These are phyloP conservation scores for Beauveria scarabaeidicola DNA, from an alignment of 2,329 filamentous ascomycete genomes.

Conservation along the genomic window DNA sequence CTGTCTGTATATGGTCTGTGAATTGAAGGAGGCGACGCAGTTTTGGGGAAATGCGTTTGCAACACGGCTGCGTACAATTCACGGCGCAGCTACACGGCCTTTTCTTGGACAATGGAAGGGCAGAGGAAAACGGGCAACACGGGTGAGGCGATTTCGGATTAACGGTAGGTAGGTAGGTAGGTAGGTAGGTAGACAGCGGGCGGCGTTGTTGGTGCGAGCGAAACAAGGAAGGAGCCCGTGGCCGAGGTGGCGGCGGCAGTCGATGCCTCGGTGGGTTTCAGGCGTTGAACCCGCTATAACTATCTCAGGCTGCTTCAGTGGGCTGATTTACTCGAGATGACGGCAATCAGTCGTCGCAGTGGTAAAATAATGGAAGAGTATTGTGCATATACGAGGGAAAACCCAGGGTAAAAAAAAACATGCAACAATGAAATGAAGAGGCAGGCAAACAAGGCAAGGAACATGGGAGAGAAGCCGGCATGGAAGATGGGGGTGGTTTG, in stretches of 20 bases:
- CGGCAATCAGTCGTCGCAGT: background rate
- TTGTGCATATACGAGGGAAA: background rate
- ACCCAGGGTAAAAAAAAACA: background rate
- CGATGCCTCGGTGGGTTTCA: background rate
- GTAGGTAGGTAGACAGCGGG: background rate
- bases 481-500: background rate
- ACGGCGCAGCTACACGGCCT: background rate
- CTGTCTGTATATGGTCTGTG: background rate
- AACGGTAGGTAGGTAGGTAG: background rate
- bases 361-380: background rate
- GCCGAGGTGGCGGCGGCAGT: constrained; percentile 1
- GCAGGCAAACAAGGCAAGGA: background rate
- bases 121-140: background rate
- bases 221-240: background rate
- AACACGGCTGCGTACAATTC: background rate
- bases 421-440: background rate
- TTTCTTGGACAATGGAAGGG: background rate
- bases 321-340: background rate
- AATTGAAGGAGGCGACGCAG: background rate
- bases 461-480: background rate
- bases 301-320: background rate
- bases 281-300: background rate
- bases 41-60: background rate
- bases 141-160: background rate
- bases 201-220: background rate